phyloP scores from a whole-genome alignment of 768 basidiomycete species.

The Rhodotorula graminis region DNA sequence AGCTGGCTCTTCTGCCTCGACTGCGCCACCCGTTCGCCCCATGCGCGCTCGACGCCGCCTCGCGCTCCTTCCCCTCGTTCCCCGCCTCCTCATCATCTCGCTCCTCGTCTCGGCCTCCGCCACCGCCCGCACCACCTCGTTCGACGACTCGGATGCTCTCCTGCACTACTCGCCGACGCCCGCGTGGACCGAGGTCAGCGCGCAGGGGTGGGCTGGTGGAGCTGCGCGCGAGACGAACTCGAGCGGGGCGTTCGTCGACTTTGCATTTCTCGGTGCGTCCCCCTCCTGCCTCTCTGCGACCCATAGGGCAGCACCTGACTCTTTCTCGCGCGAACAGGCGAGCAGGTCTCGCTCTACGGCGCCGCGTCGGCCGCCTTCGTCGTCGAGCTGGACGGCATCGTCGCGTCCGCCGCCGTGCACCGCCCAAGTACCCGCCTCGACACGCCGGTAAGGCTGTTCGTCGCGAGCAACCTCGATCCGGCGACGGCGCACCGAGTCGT shows the following conservation, averaged over 20 bases:
- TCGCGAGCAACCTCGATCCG: conserved; percentile 1
- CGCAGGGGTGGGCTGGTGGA: background rate
- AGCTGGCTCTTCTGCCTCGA: background rate
- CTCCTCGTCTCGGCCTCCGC: too few species aligned
- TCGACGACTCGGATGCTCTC: background rate
- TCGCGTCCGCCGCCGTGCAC: too few species aligned
- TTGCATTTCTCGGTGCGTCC: conserved; percentile 5
- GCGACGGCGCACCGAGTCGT: background rate
- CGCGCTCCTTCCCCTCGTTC: background rate
- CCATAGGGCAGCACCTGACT: background rate
- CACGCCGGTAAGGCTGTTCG: background rate
- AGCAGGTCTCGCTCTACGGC: conserved; percentile 24
- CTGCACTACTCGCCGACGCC: background rate
- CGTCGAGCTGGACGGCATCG: background rate
- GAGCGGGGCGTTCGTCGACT: background rate
- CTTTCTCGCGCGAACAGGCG: background rate
- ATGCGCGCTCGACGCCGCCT: background rate
- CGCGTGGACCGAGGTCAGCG: background rate
- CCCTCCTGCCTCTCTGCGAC: too few species aligned
- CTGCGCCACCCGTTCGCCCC: background rate
- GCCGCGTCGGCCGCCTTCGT: background rate
- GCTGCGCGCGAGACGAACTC: background rate
- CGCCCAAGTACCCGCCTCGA: background rate
- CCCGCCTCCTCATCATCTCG: background rate
- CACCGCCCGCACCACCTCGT: background rate